phyloP scores from a whole-genome alignment of 2,329 filamentous ascomycete genomes.

The Fonsecaea pedrosoi region DNA sequence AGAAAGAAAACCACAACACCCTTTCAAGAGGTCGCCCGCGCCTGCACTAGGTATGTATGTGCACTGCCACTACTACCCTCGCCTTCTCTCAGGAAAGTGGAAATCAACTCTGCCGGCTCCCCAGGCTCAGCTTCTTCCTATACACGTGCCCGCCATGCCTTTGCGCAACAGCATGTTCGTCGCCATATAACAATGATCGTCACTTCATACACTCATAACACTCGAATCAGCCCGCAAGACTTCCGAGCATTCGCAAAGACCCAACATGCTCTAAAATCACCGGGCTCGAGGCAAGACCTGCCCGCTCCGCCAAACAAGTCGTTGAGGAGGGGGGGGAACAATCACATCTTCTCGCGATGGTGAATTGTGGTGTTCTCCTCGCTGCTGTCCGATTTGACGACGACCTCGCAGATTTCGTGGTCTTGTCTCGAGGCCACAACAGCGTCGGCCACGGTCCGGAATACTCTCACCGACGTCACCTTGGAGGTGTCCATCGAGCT shows the following conservation, averaged over 20 bases:
- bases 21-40: neutral
- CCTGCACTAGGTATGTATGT: neutral
- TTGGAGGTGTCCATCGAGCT: constrained; percentile 16
- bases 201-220: constrained; percentile 17
- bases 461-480: constrained; percentile 26
- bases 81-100: neutral
- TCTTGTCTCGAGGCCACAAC: constrained; percentile 26
- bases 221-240: neutral
- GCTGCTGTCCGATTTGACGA: constrained; percentile 29
- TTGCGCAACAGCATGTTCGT: neutral
- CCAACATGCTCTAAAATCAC: neutral
- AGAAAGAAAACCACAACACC: neutral
- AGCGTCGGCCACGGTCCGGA: constrained; percentile 33
- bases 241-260: neutral
- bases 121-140: neutral
- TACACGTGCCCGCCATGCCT: neutral
- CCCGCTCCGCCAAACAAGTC: neutral
- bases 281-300: neutral
- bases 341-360: constrained; percentile 33
- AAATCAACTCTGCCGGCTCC: neutral
- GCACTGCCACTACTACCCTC: neutral
- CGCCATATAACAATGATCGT: constrained; percentile 9
- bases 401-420: constrained; percentile 31
- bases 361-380: constrained; percentile 30
- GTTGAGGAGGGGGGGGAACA: neutral